These are phyloP conservation scores for Claviceps sp. DNA, from an alignment of 2,329 filamentous ascomycete species.

Conservation along the genomic window DNA sequence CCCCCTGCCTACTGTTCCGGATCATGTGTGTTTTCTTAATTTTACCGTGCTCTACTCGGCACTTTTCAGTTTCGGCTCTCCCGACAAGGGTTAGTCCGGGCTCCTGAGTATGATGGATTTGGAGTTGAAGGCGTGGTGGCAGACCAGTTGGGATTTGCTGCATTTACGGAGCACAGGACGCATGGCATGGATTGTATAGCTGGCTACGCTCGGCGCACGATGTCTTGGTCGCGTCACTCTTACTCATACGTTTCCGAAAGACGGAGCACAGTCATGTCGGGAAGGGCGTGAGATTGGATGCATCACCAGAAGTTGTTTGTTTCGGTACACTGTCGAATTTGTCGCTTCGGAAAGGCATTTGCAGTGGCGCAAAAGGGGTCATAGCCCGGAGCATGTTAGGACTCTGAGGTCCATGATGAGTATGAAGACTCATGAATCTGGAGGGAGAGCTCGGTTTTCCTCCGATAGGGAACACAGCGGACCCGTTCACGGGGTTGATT, in stretches of 20 bases:
- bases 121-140: constrained; percentile 4
- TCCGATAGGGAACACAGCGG: background rate
- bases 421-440: background rate
- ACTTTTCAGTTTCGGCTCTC: background rate
- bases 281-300: constrained; percentile 3
- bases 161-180: constrained; percentile 4
- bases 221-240: constrained; percentile 1
- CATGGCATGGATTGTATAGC: constrained; percentile 4
- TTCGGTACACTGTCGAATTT: constrained; percentile 3
- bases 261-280: background rate
- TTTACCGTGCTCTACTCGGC: background rate
- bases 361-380: constrained; percentile 2
- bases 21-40: background rate
- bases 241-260: background rate
- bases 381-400: constrained; percentile 4
- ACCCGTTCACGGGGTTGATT: constrained; percentile 1
- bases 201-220: constrained; percentile 2
- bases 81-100: background rate
- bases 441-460: background rate
- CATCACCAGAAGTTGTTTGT: constrained; percentile 4
- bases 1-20: too few relatives aligned
- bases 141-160: constrained; percentile 1
- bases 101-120: background rate
- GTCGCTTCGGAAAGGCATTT: background rate
- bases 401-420: background rate